Base-by-base conservation (phyloP, 2,329 filamentous ascomycete species). In the Sarocladiaceae sp. region DNA sequence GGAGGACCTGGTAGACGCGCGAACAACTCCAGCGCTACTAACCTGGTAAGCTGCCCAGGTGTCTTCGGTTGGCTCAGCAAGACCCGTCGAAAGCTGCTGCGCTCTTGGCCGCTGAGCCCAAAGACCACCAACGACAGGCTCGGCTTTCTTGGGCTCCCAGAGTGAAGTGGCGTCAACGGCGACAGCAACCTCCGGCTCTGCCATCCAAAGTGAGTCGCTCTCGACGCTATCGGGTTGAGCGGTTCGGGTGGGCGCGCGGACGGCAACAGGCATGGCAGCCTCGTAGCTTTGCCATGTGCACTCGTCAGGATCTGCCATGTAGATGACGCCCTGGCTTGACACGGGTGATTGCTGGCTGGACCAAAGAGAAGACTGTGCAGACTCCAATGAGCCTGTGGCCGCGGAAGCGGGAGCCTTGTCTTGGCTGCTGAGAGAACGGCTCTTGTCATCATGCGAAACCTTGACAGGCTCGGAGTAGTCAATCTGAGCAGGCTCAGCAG, bases 41-140 rank as follows among this genome's bases (percentile, higher is more conserved):
- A 31, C n/a, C 35, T 66, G 58, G 52, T 72, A 71, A 35, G 55
- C 55, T 35, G 63, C 60, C 72, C 71, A 74, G n/a, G 58, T 62
- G 17, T 58, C 54, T 31, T 61, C 58, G 52, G 71, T 68, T 15
- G 69, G 70, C 56, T 75, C 68, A 20, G 66, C 62, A 7, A 71
- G 61, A 49, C 67, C 67, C 23, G 56, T 58, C 7, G 22, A 10
- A 11, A 4, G 4, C 44, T 31, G 4, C 12, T 11, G 22, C 28
- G 13, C 15, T 17, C 23, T 6, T 10, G 44, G 26, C 26, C 20
- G 5, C 23, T 35, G 40, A 52, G 15, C 25, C 50, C 25, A 52
- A 17, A 46, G 39, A 13, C 31, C 29, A 10, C 13, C 22, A 12
- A 22, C 25, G 26, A 22, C 15, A 20, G 7, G 25, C 17, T 20